A percentile compares a stretch with the other conserved stretches of the same genome.
Conservation (phyloP, 1,284 basidiomycete species). For the Laetiporus sulphureus region DNA sequence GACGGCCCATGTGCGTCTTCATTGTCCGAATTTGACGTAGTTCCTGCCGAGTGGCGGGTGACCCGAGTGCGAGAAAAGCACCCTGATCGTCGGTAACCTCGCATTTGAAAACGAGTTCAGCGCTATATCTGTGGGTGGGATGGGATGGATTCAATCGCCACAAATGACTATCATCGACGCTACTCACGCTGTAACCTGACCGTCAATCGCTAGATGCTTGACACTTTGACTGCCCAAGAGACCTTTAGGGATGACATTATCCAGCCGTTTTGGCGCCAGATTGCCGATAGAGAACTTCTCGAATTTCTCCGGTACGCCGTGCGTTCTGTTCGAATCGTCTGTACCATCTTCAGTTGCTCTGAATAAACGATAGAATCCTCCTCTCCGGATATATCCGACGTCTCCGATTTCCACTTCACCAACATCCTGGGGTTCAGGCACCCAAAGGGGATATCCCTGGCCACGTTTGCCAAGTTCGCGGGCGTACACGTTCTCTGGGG, state of each 20-base stretch:
- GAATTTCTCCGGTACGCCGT: neutral
- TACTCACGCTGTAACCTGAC: no score
- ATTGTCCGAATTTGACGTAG: neutral
- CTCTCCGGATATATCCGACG: conserved; percentile 19
- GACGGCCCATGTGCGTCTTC: neutral
- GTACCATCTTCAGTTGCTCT: conserved; percentile 11
- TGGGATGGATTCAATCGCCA: no score
- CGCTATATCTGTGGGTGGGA: no score
- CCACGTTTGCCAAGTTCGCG: conserved; percentile 3
- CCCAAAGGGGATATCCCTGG: conserved; percentile 9
- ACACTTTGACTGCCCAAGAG: no score
- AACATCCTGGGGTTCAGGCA: conserved; percentile 5
- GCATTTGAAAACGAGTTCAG: no score
- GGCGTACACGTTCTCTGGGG: neutral
- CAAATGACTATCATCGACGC: no score
- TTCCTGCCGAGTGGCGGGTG: neutral
- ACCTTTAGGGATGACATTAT: no score
- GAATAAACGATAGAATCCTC: conserved; percentile 20
- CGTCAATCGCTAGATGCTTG: no score
- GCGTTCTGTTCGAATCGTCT: neutral
- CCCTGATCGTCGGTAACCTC: neutral
- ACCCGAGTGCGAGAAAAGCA: neutral
- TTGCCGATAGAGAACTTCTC: no score
- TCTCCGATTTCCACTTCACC: conserved; percentile 15
- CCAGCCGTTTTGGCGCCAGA: no score